phyloP scores from a whole-genome alignment of 2,329 filamentous ascomycete species.

The Massarina eburnea region DNA sequence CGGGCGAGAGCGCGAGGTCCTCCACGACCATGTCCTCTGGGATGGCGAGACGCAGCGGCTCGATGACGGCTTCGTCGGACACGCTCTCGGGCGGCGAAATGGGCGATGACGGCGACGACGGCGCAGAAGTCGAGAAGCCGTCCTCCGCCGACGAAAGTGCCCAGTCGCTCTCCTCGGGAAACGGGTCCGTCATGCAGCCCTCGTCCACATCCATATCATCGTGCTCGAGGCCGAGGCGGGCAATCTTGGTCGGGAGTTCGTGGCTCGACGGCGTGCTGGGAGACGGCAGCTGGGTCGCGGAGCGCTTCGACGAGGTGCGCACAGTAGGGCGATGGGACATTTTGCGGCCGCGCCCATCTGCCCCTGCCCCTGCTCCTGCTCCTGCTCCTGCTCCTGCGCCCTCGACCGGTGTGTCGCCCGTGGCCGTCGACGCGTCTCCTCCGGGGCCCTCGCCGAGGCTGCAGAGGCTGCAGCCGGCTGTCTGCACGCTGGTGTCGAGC shows the following conservation, averaged over 20 bases:
- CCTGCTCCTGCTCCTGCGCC: conserved; percentile 3
- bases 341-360: conserved; percentile 29
- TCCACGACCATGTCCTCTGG: conserved; percentile 27
- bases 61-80: conserved; percentile 22
- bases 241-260: conserved; percentile 39
- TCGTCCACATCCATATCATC: conserved; percentile 17
- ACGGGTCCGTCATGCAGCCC: conserved; percentile 25
- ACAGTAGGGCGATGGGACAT: conserved; percentile 25
- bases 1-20: conserved; percentile 34
- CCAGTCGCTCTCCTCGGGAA: conserved; percentile 20
- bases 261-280: conserved; percentile 35
- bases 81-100: conserved; percentile 19
- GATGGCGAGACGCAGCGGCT: conserved; percentile 17
- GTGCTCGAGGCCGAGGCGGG: conserved; percentile 24
- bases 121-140: conserved; percentile 21
- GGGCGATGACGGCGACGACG: conserved; percentile 24
- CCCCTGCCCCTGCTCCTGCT: neutral
- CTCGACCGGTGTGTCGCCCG: conserved; percentile 13
- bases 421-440: neutral
- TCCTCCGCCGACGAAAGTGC: conserved; percentile 12
- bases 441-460: conserved; percentile 21
- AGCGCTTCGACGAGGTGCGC: conserved; percentile 39
- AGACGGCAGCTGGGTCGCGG: conserved; percentile 40
- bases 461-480: conserved; percentile 35
- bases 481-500: conserved; percentile 38